Evolutionary conservation across 2,329 filamentous ascomycete species (phyloP).

Genomic region (Aspergillus sp.): DNA sequence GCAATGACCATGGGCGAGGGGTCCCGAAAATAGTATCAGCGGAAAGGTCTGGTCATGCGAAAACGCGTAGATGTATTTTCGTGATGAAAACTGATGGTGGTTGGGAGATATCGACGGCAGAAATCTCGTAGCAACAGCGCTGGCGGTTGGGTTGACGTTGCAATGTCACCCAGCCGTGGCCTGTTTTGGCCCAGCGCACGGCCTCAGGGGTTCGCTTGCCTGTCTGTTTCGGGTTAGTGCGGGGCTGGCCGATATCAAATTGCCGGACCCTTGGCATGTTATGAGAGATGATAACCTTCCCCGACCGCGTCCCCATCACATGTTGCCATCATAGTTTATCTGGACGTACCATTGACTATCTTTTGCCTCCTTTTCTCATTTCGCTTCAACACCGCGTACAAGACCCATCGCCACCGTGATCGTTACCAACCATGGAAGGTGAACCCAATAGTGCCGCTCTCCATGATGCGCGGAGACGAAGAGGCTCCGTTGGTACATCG

Average conservation of each 20-base stretch:
- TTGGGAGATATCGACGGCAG: conserved; percentile 37
- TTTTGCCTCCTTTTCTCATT: conserved; percentile 1
- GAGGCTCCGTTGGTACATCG: conserved; percentile 47
- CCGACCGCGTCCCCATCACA: not conserved
- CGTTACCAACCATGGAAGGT: conserved; percentile 10
- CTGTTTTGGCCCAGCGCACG: conserved; percentile 38
- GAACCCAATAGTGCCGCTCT: conserved; percentile 42
- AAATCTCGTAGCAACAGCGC: conserved; percentile 28
- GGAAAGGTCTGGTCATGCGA: conserved; percentile 57
- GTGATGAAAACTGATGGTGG: conserved; percentile 50
- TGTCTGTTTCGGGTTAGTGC: conserved; percentile 37
- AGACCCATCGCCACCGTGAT: conserved; percentile 23
- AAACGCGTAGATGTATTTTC: conserved; percentile 49
- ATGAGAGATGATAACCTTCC: not conserved
- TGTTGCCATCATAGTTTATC: not conserved
- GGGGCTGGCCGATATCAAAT: conserved; percentile 40
- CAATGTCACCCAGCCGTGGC: conserved; percentile 34
- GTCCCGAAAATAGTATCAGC: conserved; percentile 61
- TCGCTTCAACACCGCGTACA: conserved; percentile 9
- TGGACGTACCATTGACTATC: not conserved
- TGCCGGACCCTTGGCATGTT: conserved; percentile 8
- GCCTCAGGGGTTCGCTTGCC: conserved; percentile 41
- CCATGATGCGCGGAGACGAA: conserved; percentile 39
- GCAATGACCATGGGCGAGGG: conserved; percentile 42
- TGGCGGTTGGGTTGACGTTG: conserved; percentile 42